Conservation (phyloP, 805 yeast species). For the Kurtzmaniella cleridarum region DNA sequence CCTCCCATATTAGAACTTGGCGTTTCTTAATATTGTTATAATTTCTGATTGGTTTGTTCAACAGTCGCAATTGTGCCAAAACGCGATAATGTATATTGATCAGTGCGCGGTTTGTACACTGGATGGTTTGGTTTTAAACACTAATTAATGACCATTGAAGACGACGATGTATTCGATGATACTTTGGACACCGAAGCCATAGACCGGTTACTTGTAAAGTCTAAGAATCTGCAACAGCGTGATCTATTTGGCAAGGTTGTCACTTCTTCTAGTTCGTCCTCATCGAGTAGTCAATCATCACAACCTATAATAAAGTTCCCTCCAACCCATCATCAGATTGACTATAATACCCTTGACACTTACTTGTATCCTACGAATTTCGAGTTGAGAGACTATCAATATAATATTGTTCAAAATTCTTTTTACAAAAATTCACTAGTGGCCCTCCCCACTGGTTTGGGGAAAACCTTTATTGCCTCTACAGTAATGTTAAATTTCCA, state of each 20-base stretch:
- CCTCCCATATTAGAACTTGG: no score
- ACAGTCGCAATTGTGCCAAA: no score
- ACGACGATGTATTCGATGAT: conserved; percentile 32
- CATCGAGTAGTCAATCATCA: neutral
- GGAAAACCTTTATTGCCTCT: conserved; percentile 94
- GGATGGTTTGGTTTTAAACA: no score
- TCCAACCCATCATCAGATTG: conserved; percentile 23
- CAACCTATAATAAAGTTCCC: neutral
- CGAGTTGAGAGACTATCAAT: conserved; percentile 84
- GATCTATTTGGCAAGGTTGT: conserved; percentile 10
- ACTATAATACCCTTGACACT: conserved; percentile 19
- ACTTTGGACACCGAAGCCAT: conserved; percentile 29
- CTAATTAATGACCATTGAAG: neutral
- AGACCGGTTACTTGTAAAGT: conserved; percentile 13
- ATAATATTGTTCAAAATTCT: conserved; percentile 68
- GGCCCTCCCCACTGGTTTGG: conserved; percentile 95
- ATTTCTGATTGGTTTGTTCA: no score
- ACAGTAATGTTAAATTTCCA: conserved; percentile 87
- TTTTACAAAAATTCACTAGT: conserved; percentile 71
- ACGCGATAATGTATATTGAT: no score
- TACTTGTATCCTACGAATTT: conserved; percentile 83
- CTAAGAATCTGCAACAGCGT: conserved; percentile 7
- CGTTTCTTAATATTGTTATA: no score
- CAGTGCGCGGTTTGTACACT: no score
- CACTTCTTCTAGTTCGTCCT: neutral